phyloP scores from a whole-genome alignment of 78 protist species.

The Dictyostelium capitatum region DNA sequence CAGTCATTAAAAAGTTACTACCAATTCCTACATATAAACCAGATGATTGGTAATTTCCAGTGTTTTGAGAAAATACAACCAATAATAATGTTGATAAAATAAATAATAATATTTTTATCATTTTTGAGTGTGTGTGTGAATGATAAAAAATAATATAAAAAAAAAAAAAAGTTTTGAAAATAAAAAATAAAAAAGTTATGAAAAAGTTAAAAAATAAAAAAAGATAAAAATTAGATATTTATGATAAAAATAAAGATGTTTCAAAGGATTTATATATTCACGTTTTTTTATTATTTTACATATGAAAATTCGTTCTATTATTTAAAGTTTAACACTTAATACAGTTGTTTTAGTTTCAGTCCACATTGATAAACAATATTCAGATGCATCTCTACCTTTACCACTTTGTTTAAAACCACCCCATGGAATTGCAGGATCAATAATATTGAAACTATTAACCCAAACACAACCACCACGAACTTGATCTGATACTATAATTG shows the following conservation, averaged over 20 bases:
- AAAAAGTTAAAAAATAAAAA: too few species aligned
- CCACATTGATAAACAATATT: neutral
- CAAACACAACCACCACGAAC: conserved; percentile 27
- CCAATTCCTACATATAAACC: conserved; percentile 8
- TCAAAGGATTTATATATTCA: too few species aligned
- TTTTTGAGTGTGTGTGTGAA: neutral
- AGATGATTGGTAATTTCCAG: neutral
- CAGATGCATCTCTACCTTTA: conserved; percentile 36
- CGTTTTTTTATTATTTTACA: too few species aligned
- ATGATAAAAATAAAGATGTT: too few species aligned
- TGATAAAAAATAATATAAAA: too few species aligned
- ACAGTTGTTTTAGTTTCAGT: conserved; percentile 50
- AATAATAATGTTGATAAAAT: neutral
- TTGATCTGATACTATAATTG: conserved; percentile 26
- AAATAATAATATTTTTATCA: neutral
- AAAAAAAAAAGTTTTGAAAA: too few species aligned
- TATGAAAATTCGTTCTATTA: too few species aligned
- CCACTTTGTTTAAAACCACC: conserved; percentile 35
- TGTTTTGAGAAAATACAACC: neutral
- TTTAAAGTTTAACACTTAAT: conserved; percentile 10
- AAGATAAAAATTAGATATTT: too few species aligned
- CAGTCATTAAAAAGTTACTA: neutral
- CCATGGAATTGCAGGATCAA: conserved; percentile 54
- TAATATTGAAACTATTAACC: conserved; percentile 38
- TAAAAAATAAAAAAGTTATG: too few species aligned